Evolutionary conservation across 192 early-diverging fungal genomes (phyloP), one percentile per base, ranked within the genome.

Genomic region (Backusella westeae): DNA sequence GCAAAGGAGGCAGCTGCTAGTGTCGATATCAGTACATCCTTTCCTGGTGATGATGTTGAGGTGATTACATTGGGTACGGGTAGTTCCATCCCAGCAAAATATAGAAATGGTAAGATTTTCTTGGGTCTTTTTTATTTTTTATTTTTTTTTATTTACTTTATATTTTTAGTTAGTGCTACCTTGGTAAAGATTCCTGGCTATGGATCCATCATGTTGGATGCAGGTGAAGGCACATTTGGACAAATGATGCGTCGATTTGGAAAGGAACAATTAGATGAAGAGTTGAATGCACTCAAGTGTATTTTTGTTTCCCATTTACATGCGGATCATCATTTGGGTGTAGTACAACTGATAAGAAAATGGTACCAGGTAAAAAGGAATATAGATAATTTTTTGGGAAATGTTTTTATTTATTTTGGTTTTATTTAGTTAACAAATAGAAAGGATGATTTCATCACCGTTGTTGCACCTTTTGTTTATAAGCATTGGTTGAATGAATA

Each of bases 291-390:
- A 10, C 69, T 99, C 34, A 85, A 87, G 69, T 82, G 93, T 9
- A 76, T 99, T 68, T 98, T 96, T 83, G 86, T 99, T 9, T 97
- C 96, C 42, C 98, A 99, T 80, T 82, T 99, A 85, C 98, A 99
- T 81, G 98, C 97, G 34, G 98, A 99, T 82, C 98, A 99, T 77
- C 98, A 98, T 80, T 82, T 99, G 23, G 98, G 98, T 3, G 83
- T 91, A 4, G 84, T 95, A 6, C 80, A 89, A 34, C 72, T 99
- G 49, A 82, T 99, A 69, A 84, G 80, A 23, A 87, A 88, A 69
- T 92, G 95, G 90, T 89, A 85, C 71, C 75, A 89, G 85, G 85
- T 93, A 85, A 71, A 52, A 4, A 4, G 6, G 5, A 6, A 8
- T 49, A 49, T 6, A 49, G 12, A n/a, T 68, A 7, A 32, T 32